phyloP scores from a whole-genome alignment of 352 stramenopile genomes.

The Phytopythium vexans region DNA sequence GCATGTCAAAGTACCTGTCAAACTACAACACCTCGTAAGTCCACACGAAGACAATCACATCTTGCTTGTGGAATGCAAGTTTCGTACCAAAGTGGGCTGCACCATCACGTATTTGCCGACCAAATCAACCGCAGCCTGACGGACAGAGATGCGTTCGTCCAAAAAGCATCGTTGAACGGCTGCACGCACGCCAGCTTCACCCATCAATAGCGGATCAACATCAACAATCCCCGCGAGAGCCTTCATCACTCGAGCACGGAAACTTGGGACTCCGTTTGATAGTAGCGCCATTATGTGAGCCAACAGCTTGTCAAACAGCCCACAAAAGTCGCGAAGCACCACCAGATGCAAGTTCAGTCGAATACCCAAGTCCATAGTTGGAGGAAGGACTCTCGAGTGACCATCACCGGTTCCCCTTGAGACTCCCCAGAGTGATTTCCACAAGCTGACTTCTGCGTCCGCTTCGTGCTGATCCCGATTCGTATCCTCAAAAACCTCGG shows the following conservation, averaged over 20 bases:
- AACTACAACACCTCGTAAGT: conserved; percentile 36
- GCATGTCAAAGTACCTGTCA: conserved; percentile 75
- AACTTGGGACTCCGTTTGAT: conserved; percentile 61
- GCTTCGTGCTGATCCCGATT: neutral
- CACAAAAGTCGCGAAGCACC: conserved; percentile 61
- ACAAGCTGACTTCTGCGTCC: conserved; percentile 31
- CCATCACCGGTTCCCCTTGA: conserved; percentile 23
- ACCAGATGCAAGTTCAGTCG: conserved; percentile 43
- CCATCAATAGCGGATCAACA: conserved; percentile 84
- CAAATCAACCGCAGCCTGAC: conserved; percentile 81
- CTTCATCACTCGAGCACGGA: conserved; percentile 78
- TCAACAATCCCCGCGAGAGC: conserved; percentile 73
- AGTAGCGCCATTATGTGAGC: conserved; percentile 76
- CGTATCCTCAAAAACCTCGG: conserved; percentile 14
- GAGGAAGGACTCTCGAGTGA: conserved; percentile 39
- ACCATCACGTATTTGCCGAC: conserved; percentile 76
- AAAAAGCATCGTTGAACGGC: conserved; percentile 67
- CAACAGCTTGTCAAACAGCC: conserved; percentile 63
- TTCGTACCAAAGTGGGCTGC: conserved; percentile 68
- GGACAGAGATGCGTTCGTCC: conserved; percentile 77
- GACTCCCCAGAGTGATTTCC: conserved; percentile 48
- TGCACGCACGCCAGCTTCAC: conserved; percentile 45
- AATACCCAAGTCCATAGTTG: conserved; percentile 40
- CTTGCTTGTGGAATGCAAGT: neutral
- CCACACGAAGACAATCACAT: neutral